Conservation (phyloP, 352 stramenopile species). For the Plasmopara muralis region DNA sequence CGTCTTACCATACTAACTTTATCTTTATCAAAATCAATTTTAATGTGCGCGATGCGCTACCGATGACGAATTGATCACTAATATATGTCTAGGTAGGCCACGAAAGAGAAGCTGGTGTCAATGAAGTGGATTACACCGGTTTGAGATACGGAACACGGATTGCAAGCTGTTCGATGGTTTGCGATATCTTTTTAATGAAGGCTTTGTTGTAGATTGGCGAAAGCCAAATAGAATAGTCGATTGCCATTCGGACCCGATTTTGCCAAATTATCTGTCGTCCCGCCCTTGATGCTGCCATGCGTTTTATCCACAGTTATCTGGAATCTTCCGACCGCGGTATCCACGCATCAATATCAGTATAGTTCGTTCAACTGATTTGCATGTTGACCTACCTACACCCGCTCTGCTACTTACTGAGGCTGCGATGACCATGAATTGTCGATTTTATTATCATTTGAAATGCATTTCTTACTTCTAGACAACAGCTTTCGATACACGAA, state of each 20-base stretch:
- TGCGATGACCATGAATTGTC: conserved; percentile 2
- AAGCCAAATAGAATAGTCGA: neutral
- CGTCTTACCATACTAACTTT: neutral
- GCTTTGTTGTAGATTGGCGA: neutral
- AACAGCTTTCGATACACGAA: conserved; percentile 22
- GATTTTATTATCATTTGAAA: neutral
- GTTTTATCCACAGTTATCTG: neutral
- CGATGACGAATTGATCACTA: conserved; percentile 1
- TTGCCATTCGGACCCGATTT: neutral
- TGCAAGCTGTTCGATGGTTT: neutral
- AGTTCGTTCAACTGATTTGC: neutral
- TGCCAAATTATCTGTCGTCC: neutral
- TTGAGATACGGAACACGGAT: neutral
- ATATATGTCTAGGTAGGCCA: neutral
- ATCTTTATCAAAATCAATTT: neutral
- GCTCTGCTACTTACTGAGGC: conserved; percentile 15
- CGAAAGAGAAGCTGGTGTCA: neutral
- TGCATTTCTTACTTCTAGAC: neutral
- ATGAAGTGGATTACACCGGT: neutral
- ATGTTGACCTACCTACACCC: conserved; percentile 11
- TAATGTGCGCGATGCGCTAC: no score
- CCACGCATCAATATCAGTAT: neutral
- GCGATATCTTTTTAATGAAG: neutral
- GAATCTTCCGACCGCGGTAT: neutral
- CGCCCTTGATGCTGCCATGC: neutral